Base-by-base conservation (phyloP, 169 alveolate genomes). In the Plasmodium malariae region DNA sequence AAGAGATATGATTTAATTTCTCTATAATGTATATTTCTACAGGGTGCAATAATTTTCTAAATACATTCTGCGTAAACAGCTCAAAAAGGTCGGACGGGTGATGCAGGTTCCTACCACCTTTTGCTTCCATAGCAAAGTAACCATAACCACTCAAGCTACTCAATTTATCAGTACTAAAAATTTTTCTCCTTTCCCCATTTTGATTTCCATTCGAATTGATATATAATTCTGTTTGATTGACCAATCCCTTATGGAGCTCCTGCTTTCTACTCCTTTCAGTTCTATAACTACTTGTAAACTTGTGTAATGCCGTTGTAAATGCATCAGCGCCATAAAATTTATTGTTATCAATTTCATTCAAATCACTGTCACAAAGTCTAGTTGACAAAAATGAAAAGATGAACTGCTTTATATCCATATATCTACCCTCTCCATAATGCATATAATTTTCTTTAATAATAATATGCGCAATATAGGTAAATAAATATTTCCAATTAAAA, bases 321-420 rank as follows among this genome's bases (percentile, higher is more conserved):
- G 3, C 32, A 2, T 43, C 40, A 45, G 0, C 73, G n/a, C 37
- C 55, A 43, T 55, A 60, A 2, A 74, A 57, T 45, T 30, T 48
- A 4, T 19, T 9, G 14, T 34, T 19, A 26, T 54, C 26, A n/a
- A 78, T 28, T 62, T 62, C 28, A 12, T 21, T 26, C 36, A 78
- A 28, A 17, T 63, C 26, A 17, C 9, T 57, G 7, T 63, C 60
- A 49, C 55, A 32, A 1, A 78, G 14, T 24, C 21, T 48, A 36
- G 63, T 30, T 14, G 74, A 62, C n/a, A 78, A 57, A 37, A 78
- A 2, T 30, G 89, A 78, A 26, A 54, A 78, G 26, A 78, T 54
- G 17, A 62, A 78, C 30, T 78, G 89, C 30, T 57, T 49, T 55
- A 26, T 24, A 36, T 78, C 76, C 2, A 78, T 57, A 12, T 40